Conservation (phyloP, 352 stramenopile genomes). For the Globisporangium solare region DNA sequence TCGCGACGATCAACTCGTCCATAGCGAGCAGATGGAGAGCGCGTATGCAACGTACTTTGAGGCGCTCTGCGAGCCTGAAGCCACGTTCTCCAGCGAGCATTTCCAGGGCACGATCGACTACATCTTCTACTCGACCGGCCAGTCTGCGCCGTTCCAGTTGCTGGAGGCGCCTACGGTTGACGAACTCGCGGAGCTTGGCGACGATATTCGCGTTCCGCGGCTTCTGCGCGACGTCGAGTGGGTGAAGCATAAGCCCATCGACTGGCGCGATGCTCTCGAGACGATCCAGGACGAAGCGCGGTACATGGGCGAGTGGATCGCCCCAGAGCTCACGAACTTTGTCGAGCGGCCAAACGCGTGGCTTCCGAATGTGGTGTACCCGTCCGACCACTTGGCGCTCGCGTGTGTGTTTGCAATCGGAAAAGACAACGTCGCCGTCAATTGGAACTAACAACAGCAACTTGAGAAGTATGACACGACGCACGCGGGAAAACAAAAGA, state of each 20-base stretch:
- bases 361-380: conserved; percentile 62
- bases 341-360: conserved; percentile 24
- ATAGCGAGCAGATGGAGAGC: conserved; percentile 65
- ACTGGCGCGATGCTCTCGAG: conserved; percentile 23
- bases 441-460: conserved; percentile 42
- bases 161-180: conserved; percentile 47
- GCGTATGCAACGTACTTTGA: conserved; percentile 60
- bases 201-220: conserved; percentile 26
- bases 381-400: conserved; percentile 79
- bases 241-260: conserved; percentile 29
- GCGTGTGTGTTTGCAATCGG: conserved; percentile 56
- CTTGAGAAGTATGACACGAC: neutral
- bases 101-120: conserved; percentile 77
- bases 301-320: conserved; percentile 54
- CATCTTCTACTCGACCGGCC: conserved; percentile 70
- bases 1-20: conserved; percentile 45
- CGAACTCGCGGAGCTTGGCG: conserved; percentile 30
- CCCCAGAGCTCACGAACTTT: conserved; percentile 36
- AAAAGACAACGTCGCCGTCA: conserved; percentile 34
- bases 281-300: conserved; percentile 22
- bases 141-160: conserved; percentile 50
- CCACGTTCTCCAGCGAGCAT: conserved; percentile 57
- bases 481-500: too few relatives aligned
- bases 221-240: conserved; percentile 30
- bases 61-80: conserved; percentile 54